Evolutionary conservation across 2,329 filamentous ascomycete genomes (phyloP).

Genomic region (Nannizziopsis arthrosporioides): DNA sequence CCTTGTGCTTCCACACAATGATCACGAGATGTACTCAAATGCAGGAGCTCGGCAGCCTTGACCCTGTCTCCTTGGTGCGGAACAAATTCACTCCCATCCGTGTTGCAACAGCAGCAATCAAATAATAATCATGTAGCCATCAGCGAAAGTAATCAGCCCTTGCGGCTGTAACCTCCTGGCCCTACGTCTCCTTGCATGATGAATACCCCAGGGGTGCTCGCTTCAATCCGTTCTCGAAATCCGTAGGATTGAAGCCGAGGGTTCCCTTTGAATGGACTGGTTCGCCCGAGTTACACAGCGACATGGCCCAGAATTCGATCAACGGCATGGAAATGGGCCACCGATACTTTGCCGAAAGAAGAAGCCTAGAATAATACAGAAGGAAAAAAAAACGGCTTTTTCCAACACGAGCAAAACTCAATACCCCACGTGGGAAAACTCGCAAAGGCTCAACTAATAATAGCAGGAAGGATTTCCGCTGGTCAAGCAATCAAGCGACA

Average conservation of each 20-base stretch:
- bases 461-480: not conserved
- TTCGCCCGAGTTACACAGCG: too few species aligned
- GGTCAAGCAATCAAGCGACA: too few species aligned
- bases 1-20: not conserved
- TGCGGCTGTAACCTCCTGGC: conserved; percentile 3
- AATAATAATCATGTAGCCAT: not conserved
- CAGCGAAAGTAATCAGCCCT: not conserved
- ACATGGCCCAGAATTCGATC: too few species aligned
- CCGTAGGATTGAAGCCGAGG: not conserved
- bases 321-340: not conserved
- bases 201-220: not conserved
- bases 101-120: not conserved
- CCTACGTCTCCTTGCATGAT: not conserved
- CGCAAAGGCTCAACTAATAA: conserved; percentile 3
- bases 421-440: conserved; percentile 2
- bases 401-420: conserved; percentile 4
- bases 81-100: not conserved
- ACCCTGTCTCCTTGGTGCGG: too few species aligned
- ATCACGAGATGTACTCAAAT: not conserved
- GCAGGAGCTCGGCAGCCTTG: not conserved
- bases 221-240: not conserved
- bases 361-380: not conserved
- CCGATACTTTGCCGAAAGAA: not conserved
- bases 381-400: not conserved
- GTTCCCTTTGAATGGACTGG: too few species aligned